Conservation (phyloP, 2,329 filamentous ascomycete genomes). For the Aciculosporium take region DNA sequence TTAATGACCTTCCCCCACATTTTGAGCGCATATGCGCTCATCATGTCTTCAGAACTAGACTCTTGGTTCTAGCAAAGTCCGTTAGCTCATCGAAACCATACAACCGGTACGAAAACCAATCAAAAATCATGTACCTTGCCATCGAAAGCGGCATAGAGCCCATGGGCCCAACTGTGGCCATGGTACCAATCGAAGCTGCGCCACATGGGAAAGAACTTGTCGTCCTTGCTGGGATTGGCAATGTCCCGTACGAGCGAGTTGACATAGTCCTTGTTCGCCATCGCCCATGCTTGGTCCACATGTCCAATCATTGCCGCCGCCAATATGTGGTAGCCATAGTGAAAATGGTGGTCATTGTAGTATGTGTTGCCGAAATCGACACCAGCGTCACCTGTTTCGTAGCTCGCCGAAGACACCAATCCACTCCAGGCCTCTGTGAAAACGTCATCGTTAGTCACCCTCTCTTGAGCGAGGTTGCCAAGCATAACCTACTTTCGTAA, state of each 20-base stretch:
- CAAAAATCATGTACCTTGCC: constrained; percentile 45
- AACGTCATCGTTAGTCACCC: background rate
- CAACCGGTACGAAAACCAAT: too few species aligned
- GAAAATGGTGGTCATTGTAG: constrained; percentile 65
- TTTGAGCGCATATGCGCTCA: constrained; percentile 77
- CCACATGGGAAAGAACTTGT: constrained; percentile 67
- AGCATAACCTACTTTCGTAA: constrained; percentile 40
- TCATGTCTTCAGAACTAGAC: constrained; percentile 78
- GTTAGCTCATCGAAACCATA: constrained; percentile 1
- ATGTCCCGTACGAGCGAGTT: constrained; percentile 72
- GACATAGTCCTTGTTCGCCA: constrained; percentile 61
- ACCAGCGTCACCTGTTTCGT: constrained; percentile 51
- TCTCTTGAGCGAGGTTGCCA: background rate
- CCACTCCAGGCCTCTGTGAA: constrained; percentile 56
- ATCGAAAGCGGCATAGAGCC: constrained; percentile 54
- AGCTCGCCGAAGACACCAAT: constrained; percentile 62
- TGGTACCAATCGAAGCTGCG: constrained; percentile 88
- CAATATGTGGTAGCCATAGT: constrained; percentile 83
- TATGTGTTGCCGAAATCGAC: constrained; percentile 82
- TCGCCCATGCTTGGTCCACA: constrained; percentile 62
- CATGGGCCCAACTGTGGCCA: constrained; percentile 87
- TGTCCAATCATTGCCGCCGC: constrained; percentile 70
- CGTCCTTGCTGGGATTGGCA: constrained; percentile 58
- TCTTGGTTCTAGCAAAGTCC: constrained; percentile 46
- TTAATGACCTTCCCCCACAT: constrained; percentile 78